phyloP scores from a whole-genome alignment of 768 basidiomycete species.

The Leccinellum rugosiceps region DNA sequence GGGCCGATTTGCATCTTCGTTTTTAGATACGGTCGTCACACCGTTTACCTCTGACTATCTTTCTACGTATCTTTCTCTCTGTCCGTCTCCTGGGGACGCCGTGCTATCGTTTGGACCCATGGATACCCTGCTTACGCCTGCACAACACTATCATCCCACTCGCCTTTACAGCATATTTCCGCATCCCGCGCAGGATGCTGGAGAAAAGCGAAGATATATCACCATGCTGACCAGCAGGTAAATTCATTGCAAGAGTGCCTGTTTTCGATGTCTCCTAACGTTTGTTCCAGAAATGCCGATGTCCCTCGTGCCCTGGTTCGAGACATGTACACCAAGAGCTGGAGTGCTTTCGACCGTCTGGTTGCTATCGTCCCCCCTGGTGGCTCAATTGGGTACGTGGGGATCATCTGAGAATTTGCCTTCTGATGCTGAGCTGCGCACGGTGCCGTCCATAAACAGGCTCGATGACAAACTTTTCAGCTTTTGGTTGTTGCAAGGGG shows the following conservation, averaged over 20 bases:
- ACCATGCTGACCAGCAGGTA: slow-evolving; percentile 70
- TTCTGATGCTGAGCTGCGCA: neutral
- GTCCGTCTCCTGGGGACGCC: slow-evolving; percentile 68
- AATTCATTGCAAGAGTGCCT: slow-evolving; percentile 3
- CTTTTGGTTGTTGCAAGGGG: slow-evolving; percentile 83
- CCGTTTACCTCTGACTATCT: slow-evolving; percentile 78
- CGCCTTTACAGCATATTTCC: slow-evolving; percentile 73
- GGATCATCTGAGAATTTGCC: neutral
- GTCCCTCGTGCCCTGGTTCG: slow-evolving; percentile 80
- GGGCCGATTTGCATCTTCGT: neutral
- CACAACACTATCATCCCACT: slow-evolving; percentile 70
- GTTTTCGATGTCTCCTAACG: neutral
- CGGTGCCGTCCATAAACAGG: slow-evolving; percentile 34
- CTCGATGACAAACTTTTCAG: slow-evolving; percentile 90
- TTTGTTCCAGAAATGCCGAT: slow-evolving; percentile 65
- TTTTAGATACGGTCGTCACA: slow-evolving; percentile 63
- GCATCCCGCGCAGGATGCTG: slow-evolving; percentile 76
- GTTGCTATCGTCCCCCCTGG: slow-evolving; percentile 90
- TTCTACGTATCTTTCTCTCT: slow-evolving; percentile 72
- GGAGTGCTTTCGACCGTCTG: slow-evolving; percentile 87
- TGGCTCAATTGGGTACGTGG: slow-evolving; percentile 77
- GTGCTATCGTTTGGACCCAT: slow-evolving; percentile 80
- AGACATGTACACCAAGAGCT: slow-evolving; percentile 91
- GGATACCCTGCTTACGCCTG: slow-evolving; percentile 73
- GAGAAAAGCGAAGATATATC: slow-evolving; percentile 72